Conservation (phyloP, 2,329 filamentous ascomycete species). For the Colletotrichum lupini region DNA sequence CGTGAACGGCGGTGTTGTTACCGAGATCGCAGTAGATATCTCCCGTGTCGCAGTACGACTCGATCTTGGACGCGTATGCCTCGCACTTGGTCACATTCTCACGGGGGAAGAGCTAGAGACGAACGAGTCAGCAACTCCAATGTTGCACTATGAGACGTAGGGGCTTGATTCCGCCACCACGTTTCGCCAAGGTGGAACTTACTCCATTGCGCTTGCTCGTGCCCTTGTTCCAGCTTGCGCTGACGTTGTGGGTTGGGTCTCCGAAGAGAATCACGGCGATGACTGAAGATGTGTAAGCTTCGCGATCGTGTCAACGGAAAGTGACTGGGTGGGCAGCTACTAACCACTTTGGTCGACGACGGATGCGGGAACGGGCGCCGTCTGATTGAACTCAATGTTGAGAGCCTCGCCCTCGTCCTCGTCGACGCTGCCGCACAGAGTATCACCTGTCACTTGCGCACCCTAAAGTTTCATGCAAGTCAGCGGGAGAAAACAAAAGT, state of each 20-base stretch:
- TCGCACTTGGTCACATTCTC: conserved; percentile 48
- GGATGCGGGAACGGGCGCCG: conserved; percentile 39
- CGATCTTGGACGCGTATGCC: conserved; percentile 47
- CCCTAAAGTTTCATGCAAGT: conserved; percentile 43
- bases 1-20: conserved; percentile 43
- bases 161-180: neutral
- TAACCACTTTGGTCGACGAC: conserved; percentile 48
- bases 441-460: conserved; percentile 50
- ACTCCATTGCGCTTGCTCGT: conserved; percentile 51
- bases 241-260: conserved; percentile 52
- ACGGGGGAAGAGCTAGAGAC: conserved; percentile 49
- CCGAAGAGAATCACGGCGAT: conserved; percentile 54
- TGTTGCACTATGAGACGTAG: neutral
- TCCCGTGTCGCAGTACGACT: conserved; percentile 54
- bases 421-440: conserved; percentile 49
- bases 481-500: neutral
- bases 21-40: conserved; percentile 54
- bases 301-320: conserved; percentile 14
- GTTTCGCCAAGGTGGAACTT: conserved; percentile 36
- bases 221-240: conserved; percentile 49
- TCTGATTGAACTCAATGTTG: conserved; percentile 36
- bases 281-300: conserved; percentile 42
- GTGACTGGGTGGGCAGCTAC: conserved; percentile 6
- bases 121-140: neutral
- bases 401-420: conserved; percentile 34